phyloP scores from a whole-genome alignment of 164 flowering plant species.

The Vitis labrusca region DNA sequence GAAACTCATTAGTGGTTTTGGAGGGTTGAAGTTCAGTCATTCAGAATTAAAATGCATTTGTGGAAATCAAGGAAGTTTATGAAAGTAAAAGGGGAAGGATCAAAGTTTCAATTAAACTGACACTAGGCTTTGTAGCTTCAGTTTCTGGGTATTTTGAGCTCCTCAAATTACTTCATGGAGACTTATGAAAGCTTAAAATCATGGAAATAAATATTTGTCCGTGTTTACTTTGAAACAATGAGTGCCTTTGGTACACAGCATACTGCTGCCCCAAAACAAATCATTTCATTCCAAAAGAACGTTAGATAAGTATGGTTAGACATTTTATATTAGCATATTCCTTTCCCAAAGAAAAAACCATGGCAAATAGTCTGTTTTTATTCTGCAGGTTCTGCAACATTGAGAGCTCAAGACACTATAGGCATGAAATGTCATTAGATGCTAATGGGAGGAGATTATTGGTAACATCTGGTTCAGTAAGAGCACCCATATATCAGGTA shows the following conservation, averaged over 20 bases:
- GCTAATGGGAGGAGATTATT: slow-evolving; percentile 69
- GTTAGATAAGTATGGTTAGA: no score
- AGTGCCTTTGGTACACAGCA: no score
- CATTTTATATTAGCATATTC: no score
- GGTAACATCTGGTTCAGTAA: slow-evolving; percentile 72
- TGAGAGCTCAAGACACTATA: slow-evolving; percentile 35
- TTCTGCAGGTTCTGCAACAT: slow-evolving; percentile 52
- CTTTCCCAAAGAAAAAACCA: no score
- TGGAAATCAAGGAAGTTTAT: neutral
- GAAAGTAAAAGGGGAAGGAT: neutral
- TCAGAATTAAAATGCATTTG: neutral
- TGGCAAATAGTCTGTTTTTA: slow-evolving; percentile 1
- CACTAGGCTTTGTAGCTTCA: neutral
- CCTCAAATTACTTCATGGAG: neutral
- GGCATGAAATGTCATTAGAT: slow-evolving; percentile 88
- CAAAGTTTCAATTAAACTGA: neutral
- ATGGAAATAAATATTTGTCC: neutral
- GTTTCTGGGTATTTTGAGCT: neutral
- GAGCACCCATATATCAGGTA: slow-evolving; percentile 94
- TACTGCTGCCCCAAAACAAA: no score
- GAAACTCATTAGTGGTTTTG: neutral
- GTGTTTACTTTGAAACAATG: no score
- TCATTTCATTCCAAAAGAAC: no score
- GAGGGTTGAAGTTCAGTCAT: neutral
- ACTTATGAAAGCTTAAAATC: neutral